A percentile compares a stretch with the other conserved stretches of the same genome.
These are phyloP conservation scores for Colletotrichum melonis DNA, from an alignment of 2,329 filamentous ascomycete species.

Conservation along the genomic window DNA sequence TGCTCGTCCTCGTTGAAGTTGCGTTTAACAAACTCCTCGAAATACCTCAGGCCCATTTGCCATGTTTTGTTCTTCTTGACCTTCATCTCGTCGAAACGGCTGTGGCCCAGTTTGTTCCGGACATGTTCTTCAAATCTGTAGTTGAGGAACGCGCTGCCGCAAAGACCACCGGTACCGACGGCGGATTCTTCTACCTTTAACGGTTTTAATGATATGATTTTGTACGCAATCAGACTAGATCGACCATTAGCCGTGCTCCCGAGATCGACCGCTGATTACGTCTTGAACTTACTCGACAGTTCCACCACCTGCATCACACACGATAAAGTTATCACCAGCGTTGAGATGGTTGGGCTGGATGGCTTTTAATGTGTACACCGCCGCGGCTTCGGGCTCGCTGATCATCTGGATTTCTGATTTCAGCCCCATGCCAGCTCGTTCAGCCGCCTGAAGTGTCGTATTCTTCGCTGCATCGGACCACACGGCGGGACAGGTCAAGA, in stretches of 20 bases:
- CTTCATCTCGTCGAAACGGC: slow-evolving; percentile 80
- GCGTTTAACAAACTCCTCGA: slow-evolving; percentile 86
- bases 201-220: slow-evolving; percentile 79
- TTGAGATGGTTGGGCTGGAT: slow-evolving; percentile 81
- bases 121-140: slow-evolving; percentile 86
- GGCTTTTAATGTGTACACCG: slow-evolving; percentile 82
- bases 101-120: slow-evolving; percentile 72
- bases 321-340: slow-evolving; percentile 74
- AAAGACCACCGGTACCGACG: slow-evolving; percentile 81
- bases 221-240: slow-evolving; percentile 78
- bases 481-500: slow-evolving; percentile 84
- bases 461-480: slow-evolving; percentile 91
- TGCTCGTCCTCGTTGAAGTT: slow-evolving; percentile 86
- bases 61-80: slow-evolving; percentile 82
- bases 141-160: slow-evolving; percentile 83
- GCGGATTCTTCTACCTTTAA: slow-evolving; percentile 82
- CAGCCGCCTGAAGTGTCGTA: slow-evolving; percentile 81
- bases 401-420: slow-evolving; percentile 81
- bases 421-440: slow-evolving; percentile 81
- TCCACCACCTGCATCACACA: slow-evolving; percentile 72
- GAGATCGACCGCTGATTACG: background rate
- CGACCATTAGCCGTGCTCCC: slow-evolving; percentile 37
- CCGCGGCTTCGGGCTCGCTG: slow-evolving; percentile 83
- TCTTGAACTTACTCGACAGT: slow-evolving; percentile 70
- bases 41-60: slow-evolving; percentile 83